phyloP scores from a whole-genome alignment of 2,329 filamentous ascomycete species.

The Dichotomopilus funicola region DNA sequence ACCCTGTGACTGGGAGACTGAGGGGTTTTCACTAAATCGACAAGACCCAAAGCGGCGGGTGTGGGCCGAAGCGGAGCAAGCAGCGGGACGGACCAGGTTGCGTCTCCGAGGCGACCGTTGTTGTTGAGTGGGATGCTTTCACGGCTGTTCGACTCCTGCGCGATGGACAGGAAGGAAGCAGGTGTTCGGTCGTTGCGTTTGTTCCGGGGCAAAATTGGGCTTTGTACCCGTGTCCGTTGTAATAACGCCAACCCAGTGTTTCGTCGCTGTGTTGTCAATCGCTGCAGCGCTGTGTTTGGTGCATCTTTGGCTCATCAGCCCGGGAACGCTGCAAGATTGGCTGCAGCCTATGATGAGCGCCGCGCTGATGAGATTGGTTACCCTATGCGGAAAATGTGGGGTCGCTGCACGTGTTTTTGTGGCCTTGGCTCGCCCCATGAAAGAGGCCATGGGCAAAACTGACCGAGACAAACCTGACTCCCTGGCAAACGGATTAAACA shows the following conservation, averaged over 20 bases:
- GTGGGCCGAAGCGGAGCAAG: conserved; percentile 13
- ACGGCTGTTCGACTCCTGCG: not conserved
- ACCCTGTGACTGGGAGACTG: conserved; percentile 8
- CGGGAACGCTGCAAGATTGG: not conserved
- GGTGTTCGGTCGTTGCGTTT: too few species aligned
- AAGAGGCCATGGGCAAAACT: too few species aligned
- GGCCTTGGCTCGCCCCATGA: not conserved
- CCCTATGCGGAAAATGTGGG: not conserved
- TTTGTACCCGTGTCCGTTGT: not conserved
- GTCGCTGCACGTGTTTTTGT: conserved; percentile 1
- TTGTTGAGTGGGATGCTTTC: too few species aligned
- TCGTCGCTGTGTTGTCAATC: conserved; percentile 1
- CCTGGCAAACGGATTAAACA: too few species aligned
- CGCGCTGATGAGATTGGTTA: not conserved
- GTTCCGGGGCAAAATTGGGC: not conserved
- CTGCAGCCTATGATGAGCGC: not conserved
- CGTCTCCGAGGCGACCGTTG: not conserved
- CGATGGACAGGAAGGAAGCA: not conserved
- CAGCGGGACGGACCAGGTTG: not conserved
- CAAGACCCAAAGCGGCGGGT: conserved; percentile 7
- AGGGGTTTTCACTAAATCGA: conserved; percentile 20
- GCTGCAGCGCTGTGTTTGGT: not conserved
- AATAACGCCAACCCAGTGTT: not conserved
- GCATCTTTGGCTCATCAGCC: not conserved
- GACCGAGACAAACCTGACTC: too few species aligned